Evolutionary conservation across 805 yeast species (phyloP).

Genomic region (Metschnikowia orientalis): DNA sequence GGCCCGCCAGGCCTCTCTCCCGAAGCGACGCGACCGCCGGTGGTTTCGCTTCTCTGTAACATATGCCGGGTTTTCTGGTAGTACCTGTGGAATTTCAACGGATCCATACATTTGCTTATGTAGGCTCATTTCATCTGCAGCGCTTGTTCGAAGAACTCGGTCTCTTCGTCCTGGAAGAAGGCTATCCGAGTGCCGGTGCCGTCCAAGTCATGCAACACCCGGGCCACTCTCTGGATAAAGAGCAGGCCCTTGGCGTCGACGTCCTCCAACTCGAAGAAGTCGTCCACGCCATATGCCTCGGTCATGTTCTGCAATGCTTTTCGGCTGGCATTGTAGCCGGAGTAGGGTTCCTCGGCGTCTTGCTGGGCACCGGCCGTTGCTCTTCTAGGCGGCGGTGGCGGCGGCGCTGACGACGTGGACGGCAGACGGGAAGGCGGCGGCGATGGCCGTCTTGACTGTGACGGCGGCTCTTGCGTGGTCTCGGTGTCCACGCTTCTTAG

Average conservation of each 20-base stretch:
- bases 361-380: slow-evolving; percentile 2
- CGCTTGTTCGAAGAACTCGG: slow-evolving; percentile 26
- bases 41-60: too few species aligned
- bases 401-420: too few species aligned
- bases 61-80: too few species aligned
- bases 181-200: slow-evolving; percentile 26
- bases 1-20: too few species aligned
- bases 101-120: too few species aligned
- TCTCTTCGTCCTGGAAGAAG: slow-evolving; percentile 35
- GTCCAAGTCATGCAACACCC: slow-evolving; percentile 26
- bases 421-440: too few species aligned
- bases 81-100: too few species aligned
- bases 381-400: slow-evolving; percentile 14
- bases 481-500: too few species aligned
- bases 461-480: too few species aligned
- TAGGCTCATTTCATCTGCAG: slow-evolving; percentile 10
- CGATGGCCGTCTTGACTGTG: too few species aligned
- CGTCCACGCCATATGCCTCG: slow-evolving; percentile 22
- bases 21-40: too few species aligned
- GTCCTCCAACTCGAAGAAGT: slow-evolving; percentile 31
- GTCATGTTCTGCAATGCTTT: slow-evolving; percentile 24
- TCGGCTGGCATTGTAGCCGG: slow-evolving; percentile 25
- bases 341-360: slow-evolving; percentile 19
- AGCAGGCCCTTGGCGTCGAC: slow-evolving; percentile 35
- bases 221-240: slow-evolving; percentile 34